Evolutionary conservation across 768 basidiomycete species (phyloP).

Genomic region (Tephrocybe rancida): DNA sequence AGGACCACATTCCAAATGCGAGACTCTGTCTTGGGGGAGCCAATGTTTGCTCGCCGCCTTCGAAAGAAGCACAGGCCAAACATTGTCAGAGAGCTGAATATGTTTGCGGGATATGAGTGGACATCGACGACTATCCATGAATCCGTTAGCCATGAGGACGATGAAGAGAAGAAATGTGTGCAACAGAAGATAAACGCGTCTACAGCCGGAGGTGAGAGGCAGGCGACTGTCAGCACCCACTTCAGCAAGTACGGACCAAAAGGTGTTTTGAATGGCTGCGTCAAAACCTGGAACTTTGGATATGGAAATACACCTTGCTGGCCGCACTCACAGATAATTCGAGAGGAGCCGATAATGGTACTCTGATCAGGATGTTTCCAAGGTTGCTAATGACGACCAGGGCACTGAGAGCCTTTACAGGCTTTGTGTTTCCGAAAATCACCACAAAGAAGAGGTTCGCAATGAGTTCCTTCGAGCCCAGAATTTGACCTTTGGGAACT

Average conservation of each 20-base stretch:
- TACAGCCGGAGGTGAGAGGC: slow-evolving; percentile 44
- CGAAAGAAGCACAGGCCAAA: slow-evolving; percentile 38
- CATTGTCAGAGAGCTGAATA: slow-evolving; percentile 35
- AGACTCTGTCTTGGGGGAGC: slow-evolving; percentile 34
- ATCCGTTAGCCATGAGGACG: neutral
- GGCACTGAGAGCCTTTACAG: slow-evolving; percentile 37
- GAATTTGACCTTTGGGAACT: slow-evolving; percentile 46
- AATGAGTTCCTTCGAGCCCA: slow-evolving; percentile 43
- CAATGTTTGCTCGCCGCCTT: slow-evolving; percentile 30
- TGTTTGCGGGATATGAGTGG: slow-evolving; percentile 41
- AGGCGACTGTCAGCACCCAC: slow-evolving; percentile 48
- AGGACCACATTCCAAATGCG: slow-evolving; percentile 39
- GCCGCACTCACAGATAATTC: slow-evolving; percentile 48
- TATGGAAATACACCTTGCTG: slow-evolving; percentile 56
- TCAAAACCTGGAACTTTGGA: slow-evolving; percentile 50
- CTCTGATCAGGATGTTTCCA: slow-evolving; percentile 41
- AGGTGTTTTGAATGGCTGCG: slow-evolving; percentile 54
- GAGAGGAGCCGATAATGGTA: slow-evolving; percentile 29
- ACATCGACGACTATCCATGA: slow-evolving; percentile 32
- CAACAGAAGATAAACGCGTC: slow-evolving; percentile 47
- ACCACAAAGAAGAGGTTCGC: slow-evolving; percentile 52
- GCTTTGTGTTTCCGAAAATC: slow-evolving; percentile 44
- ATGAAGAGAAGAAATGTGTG: slow-evolving; percentile 7
- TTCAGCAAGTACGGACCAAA: slow-evolving; percentile 46
- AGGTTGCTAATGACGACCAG: slow-evolving; percentile 42